phyloP scores from a whole-genome alignment of 768 basidiomycete species.

The Tricholomella constricta region DNA sequence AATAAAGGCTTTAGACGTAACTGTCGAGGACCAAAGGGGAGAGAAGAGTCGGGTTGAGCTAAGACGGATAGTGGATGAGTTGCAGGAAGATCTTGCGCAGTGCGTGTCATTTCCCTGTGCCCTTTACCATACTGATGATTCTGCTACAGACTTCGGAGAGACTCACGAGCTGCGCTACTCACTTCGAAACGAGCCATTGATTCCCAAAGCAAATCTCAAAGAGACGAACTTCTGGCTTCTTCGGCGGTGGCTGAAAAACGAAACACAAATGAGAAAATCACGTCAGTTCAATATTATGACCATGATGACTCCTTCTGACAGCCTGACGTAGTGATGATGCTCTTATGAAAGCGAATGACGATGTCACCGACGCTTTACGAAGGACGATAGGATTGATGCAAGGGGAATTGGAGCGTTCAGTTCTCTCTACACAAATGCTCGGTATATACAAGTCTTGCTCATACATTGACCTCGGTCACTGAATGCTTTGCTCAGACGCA shows the following conservation, averaged over 20 bases:
- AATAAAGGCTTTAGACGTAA: constrained; percentile 61
- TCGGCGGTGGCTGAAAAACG: constrained; percentile 51
- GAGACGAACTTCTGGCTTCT: constrained; percentile 70
- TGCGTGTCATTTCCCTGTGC: constrained; percentile 28
- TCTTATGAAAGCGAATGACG: constrained; percentile 85
- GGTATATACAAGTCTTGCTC: constrained; percentile 43
- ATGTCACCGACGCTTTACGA: constrained; percentile 86
- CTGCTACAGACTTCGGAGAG: constrained; percentile 53
- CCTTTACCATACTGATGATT: background rate
- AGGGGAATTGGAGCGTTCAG: constrained; percentile 87
- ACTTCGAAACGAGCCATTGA: constrained; percentile 77
- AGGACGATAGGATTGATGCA: constrained; percentile 88
- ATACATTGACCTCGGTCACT: background rate
- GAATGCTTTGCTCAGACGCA: constrained; percentile 49
- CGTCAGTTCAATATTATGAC: constrained; percentile 45
- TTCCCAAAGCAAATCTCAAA: constrained; percentile 52
- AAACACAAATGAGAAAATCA: constrained; percentile 55
- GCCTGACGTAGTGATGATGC: constrained; percentile 63
- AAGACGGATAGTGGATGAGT: constrained; percentile 49
- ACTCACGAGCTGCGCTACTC: constrained; percentile 68
- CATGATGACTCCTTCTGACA: background rate
- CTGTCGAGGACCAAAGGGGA: constrained; percentile 72
- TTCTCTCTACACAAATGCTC: constrained; percentile 83
- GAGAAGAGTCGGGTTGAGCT: constrained; percentile 52
- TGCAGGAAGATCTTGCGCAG: constrained; percentile 50